A percentile compares a stretch with the other conserved stretches of the same genome.
Conservation (phyloP, 345 rosid genomes). For the Eucalyptus cloeziana region DNA sequence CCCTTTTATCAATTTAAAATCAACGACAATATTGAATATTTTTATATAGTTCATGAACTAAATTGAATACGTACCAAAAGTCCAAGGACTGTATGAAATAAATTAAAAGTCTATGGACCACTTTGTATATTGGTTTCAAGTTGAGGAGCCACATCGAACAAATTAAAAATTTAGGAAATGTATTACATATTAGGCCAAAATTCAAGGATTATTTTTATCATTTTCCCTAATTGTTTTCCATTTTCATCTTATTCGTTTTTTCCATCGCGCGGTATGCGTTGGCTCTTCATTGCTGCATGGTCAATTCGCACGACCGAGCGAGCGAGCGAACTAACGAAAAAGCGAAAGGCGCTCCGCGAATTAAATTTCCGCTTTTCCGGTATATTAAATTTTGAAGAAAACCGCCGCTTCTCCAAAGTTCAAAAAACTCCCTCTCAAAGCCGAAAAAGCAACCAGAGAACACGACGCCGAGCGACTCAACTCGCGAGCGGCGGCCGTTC, state of each 20-base stretch:
- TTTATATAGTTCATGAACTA: rapidly evolving
- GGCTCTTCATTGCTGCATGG: too few relatives aligned
- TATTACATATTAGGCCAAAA: background rate
- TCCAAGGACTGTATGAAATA: rapidly evolving
- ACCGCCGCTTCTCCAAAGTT: background rate
- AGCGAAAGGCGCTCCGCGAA: background rate
- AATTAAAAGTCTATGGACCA: background rate
- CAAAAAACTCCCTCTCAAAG: background rate
- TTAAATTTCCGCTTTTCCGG: background rate
- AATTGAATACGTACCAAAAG: too few relatives aligned
- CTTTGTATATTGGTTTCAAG: too few relatives aligned
- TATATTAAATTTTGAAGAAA: background rate
- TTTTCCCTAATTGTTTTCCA: background rate
- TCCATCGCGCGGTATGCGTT: background rate
- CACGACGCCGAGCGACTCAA: background rate
- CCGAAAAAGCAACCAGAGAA: background rate
- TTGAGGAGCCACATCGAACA: rapidly evolving
- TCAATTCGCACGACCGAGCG: background rate
- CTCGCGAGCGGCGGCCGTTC: background rate
- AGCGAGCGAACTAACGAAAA: background rate
- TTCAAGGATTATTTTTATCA: background rate
- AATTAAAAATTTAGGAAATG: too few relatives aligned
- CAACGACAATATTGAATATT: too few relatives aligned
- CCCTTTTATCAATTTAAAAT: too few relatives aligned
- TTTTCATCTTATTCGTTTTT: background rate